phyloP scores from a whole-genome alignment of 2,329 filamentous ascomycete genomes.

The Pseudodiploospora longispora region DNA sequence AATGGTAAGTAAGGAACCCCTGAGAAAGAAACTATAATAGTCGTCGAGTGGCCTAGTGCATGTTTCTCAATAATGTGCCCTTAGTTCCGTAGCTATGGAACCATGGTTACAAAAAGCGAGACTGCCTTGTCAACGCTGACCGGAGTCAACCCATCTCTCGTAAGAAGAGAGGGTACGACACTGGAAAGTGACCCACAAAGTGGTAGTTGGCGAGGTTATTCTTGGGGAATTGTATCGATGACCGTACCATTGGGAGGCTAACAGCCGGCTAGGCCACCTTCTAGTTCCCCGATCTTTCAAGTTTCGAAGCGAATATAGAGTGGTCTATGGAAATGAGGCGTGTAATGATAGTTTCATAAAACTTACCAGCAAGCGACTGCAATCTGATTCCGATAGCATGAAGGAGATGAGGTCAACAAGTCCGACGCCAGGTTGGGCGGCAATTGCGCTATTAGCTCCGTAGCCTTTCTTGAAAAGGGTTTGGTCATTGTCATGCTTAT shows the following conservation, averaged over 20 bases:
- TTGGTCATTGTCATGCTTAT: constrained; percentile 37
- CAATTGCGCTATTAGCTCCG: constrained; percentile 68
- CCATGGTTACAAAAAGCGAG: constrained; percentile 36
- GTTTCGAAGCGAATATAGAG: constrained; percentile 9
- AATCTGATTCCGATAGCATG: constrained; percentile 61
- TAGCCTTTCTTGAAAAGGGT: constrained; percentile 62
- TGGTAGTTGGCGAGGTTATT: constrained; percentile 30
- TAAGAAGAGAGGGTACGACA: constrained; percentile 29
- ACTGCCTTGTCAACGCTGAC: constrained; percentile 21
- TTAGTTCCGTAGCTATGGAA: constrained; percentile 40
- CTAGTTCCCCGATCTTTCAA: constrained; percentile 36
- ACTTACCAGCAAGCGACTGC: constrained; percentile 35
- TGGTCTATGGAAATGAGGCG: neutral
- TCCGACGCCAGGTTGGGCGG: constrained; percentile 56
- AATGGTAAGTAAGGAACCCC: constrained; percentile 14
- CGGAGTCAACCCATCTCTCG: constrained; percentile 32
- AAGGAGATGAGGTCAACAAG: constrained; percentile 78
- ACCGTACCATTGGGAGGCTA: constrained; percentile 44
- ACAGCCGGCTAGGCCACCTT: constrained; percentile 51
- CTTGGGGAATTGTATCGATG: constrained; percentile 65
- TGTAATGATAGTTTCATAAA: neutral
- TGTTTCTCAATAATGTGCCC: constrained; percentile 14
- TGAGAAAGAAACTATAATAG: neutral
- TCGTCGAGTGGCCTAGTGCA: too few species aligned
- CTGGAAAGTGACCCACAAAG: constrained; percentile 13